Conservation (phyloP, 2,329 filamentous ascomycete species). For the Scedosporium apiospermum region DNA sequence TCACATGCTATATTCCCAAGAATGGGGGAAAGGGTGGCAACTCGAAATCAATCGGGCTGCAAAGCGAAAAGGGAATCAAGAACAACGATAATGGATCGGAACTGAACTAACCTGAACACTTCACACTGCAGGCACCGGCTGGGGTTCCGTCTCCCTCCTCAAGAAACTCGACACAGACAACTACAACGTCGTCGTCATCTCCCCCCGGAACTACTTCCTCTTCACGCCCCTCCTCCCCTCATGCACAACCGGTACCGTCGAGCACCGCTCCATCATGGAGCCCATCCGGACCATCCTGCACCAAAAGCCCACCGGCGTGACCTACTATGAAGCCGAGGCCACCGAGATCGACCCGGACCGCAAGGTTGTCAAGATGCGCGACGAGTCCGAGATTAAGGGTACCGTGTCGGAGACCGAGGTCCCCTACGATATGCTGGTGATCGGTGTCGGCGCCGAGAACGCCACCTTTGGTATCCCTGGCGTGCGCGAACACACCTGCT, state of each 20-base stretch:
- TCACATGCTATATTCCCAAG: neutral
- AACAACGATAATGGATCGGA: neutral
- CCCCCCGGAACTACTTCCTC: conserved; percentile 98
- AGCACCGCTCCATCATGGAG: conserved; percentile 99
- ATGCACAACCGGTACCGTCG: conserved; percentile 93
- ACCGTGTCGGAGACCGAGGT: conserved; percentile 75
- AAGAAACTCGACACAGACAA: conserved; percentile 99
- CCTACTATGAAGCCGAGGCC: conserved; percentile 96
- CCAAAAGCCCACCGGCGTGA: conserved; percentile 86
- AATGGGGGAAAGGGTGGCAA: neutral
- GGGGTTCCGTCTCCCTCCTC: conserved; percentile 88
- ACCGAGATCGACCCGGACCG: conserved; percentile 90
- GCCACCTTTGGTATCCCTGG: conserved; percentile 96
- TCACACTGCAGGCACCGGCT: conserved; percentile 66
- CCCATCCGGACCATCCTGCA: conserved; percentile 92
- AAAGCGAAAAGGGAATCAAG: neutral
- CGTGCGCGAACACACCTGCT: conserved; percentile 90
- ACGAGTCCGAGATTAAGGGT: conserved; percentile 89
- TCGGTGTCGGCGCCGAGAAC: conserved; percentile 96
- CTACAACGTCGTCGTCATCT: conserved; percentile 98
- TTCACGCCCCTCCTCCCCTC: conserved; percentile 96
- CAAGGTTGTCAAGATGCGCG: conserved; percentile 80
- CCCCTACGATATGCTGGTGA: conserved; percentile 94
- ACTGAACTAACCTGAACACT: conserved; percentile 13
- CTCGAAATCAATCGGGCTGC: neutral